These are phyloP conservation scores for Colletotrichum plurivorum DNA, from an alignment of 2,329 filamentous ascomycete genomes.

Conservation along the genomic window DNA sequence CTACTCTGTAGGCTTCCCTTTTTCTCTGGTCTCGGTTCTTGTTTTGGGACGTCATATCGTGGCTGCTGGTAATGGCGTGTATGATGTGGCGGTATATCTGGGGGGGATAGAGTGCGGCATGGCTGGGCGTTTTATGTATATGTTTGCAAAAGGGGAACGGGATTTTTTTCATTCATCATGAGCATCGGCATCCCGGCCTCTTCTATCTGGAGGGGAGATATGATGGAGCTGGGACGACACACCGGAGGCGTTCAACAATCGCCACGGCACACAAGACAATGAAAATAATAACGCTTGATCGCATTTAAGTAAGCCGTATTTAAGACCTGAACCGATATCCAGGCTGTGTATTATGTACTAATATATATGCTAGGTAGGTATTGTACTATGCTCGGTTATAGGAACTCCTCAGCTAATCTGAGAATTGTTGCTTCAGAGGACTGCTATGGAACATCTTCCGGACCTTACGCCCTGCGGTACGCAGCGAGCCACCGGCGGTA, in stretches of 20 bases:
- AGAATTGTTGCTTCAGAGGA: too few relatives aligned
- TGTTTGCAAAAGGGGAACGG: constrained; percentile 1
- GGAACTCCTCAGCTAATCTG: too few relatives aligned
- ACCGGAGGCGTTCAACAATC: constrained; percentile 35
- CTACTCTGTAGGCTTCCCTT: constrained; percentile 8
- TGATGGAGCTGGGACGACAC: neutral
- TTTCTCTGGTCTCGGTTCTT: neutral
- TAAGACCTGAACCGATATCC: too few relatives aligned
- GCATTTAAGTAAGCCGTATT: too few relatives aligned
- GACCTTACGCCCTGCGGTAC: neutral
- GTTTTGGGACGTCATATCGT: neutral
- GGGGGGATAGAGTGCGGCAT: constrained; percentile 8
- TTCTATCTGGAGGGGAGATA: too few relatives aligned
- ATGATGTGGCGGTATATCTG: constrained; percentile 1
- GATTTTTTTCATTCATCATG: constrained; percentile 36
- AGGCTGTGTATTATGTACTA: too few relatives aligned
- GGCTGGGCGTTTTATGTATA: constrained; percentile 25
- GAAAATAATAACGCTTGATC: constrained; percentile 4
- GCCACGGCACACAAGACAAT: constrained; percentile 9
- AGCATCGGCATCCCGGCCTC: constrained; percentile 30
- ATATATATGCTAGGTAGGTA: too few relatives aligned
- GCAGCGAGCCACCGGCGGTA: neutral
- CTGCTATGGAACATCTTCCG: too few relatives aligned
- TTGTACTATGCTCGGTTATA: too few relatives aligned
- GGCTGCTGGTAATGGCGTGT: neutral